A percentile compares a stretch with the other conserved stretches of the same genome.
Evolutionary conservation across 2,329 filamentous ascomycete species (phyloP).

Genomic region (Epichloe aotearoae): DNA sequence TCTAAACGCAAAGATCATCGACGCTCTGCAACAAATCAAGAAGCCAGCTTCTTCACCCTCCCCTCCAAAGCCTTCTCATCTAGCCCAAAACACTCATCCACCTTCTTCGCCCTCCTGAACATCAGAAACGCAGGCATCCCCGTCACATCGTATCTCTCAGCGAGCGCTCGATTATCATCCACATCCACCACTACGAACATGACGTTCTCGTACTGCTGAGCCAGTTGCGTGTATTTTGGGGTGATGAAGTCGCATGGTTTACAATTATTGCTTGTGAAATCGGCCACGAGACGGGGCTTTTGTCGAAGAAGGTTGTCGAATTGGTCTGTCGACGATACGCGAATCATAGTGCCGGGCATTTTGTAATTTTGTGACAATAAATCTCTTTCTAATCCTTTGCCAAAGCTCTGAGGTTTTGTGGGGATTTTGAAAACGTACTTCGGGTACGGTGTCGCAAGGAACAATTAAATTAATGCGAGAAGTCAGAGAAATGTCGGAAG

Average conservation of each 20-base stretch:
- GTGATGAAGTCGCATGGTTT: slow-evolving; percentile 89
- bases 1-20: not conserved
- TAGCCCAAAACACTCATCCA: slow-evolving; percentile 31
- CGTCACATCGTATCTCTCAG: slow-evolving; percentile 64
- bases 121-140: slow-evolving; percentile 89
- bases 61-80: slow-evolving; percentile 2
- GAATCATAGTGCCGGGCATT: not conserved
- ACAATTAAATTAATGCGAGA: too few relatives aligned
- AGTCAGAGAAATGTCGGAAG: not conserved
- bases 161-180: slow-evolving; percentile 63
- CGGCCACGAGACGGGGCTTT: slow-evolving; percentile 51
- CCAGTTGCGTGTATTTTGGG: slow-evolving; percentile 41
- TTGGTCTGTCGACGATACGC: slow-evolving; percentile 19
- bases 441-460: too few relatives aligned
- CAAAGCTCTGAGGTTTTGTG: too few relatives aligned
- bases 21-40: slow-evolving; percentile 11
- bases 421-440: too few relatives aligned
- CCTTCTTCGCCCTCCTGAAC: slow-evolving; percentile 68
- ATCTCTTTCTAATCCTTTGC: too few relatives aligned
- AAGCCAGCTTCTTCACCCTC: slow-evolving; percentile 1
- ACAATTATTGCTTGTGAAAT: slow-evolving; percentile 69
- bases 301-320: slow-evolving; percentile 39
- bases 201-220: slow-evolving; percentile 38
- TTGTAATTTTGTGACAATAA: not conserved
- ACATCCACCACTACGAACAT: slow-evolving; percentile 88